These are phyloP conservation scores for Alternaria angustiovoidea DNA, from an alignment of 2,329 filamentous ascomycete species.

Conservation along the genomic window DNA sequence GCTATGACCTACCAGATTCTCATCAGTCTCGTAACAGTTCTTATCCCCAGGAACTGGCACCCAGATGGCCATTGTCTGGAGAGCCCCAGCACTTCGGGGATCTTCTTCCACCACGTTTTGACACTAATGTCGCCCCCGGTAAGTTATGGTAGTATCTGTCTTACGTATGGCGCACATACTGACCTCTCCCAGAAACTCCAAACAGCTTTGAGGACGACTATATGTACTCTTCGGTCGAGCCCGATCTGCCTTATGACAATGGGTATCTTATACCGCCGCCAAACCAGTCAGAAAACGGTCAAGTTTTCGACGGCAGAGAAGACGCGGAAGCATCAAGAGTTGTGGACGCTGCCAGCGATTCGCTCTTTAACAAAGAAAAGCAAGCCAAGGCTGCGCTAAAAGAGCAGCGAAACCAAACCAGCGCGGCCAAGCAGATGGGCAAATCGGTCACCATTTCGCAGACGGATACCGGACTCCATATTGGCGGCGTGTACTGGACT, in stretches of 20 bases:
- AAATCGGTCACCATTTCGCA: background rate
- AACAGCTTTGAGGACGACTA: background rate
- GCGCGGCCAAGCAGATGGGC: background rate
- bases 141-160: background rate
- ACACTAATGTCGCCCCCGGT: background rate
- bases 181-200: background rate
- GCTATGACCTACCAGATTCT: background rate
- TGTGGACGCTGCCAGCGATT: background rate
- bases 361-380: background rate
- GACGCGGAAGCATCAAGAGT: no score
- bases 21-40: background rate
- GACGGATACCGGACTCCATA: background rate
- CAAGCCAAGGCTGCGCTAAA: background rate
- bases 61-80: background rate
- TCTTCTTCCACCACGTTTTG: background rate
- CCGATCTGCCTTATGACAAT: background rate
- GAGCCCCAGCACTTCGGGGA: background rate
- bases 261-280: background rate
- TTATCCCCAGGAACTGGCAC: background rate
- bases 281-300: background rate
- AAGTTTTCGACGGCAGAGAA: background rate
- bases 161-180: background rate
- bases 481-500: background rate
- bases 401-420: background rate
- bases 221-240: background rate